Conservation (phyloP, 176 grass and related monocot species). For the Aegilops bicornis region DNA sequence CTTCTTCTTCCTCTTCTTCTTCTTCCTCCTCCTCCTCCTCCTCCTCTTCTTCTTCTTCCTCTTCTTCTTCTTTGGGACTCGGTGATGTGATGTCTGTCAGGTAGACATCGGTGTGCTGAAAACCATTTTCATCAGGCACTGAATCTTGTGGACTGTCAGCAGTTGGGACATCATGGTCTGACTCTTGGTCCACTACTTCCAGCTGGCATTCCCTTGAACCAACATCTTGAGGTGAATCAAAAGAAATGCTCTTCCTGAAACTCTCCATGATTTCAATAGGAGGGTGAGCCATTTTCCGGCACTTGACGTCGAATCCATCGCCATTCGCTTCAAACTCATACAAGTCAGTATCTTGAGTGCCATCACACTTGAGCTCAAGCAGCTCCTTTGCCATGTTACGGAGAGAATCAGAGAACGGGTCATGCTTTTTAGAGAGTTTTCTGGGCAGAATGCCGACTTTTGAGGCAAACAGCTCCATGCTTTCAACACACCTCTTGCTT, state of each 20-base stretch:
- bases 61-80: background rate
- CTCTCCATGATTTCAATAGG: slow-evolving; percentile 32
- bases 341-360: slow-evolving; percentile 40
- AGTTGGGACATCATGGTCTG: slow-evolving; percentile 24
- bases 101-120: slow-evolving; percentile 32
- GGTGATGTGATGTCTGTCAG: slow-evolving; percentile 15
- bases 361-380: slow-evolving; percentile 73
- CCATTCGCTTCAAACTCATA: slow-evolving; percentile 55
- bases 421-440: slow-evolving; percentile 53
- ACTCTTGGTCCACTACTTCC: slow-evolving; percentile 42
- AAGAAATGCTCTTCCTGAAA: slow-evolving; percentile 23
- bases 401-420: slow-evolving; percentile 69
- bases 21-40: too few species aligned
- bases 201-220: slow-evolving; percentile 29
- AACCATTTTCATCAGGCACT: slow-evolving; percentile 35
- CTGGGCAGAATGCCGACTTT: slow-evolving; percentile 40
- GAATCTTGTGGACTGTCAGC: slow-evolving; percentile 46
- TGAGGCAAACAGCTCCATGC: slow-evolving; percentile 52
- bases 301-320: slow-evolving; percentile 40
- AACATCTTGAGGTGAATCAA: slow-evolving; percentile 39
- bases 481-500: slow-evolving; percentile 54
- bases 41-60: background rate
- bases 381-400: slow-evolving; percentile 56
- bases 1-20: too few species aligned
- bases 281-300: slow-evolving; percentile 16